phyloP scores from a whole-genome alignment of 352 stramenopile species.

The Phytopythium ostracodes region DNA sequence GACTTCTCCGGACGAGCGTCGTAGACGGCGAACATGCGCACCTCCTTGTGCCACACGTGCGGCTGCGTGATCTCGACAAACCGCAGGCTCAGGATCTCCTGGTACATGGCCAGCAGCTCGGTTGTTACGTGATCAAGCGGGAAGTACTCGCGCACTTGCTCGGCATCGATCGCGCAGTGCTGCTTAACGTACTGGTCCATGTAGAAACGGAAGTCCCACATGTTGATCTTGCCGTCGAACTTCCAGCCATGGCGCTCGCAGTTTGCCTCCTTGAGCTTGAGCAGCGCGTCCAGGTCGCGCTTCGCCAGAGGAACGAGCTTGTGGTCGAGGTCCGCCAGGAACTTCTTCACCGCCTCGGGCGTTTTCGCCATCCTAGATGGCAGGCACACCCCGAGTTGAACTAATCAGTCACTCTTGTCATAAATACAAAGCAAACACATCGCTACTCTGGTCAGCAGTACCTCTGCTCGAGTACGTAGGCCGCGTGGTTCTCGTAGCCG shows the following conservation, averaged over 20 bases:
- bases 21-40: constrained; percentile 85
- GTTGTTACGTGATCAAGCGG: constrained; percentile 82
- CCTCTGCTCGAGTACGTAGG: constrained; percentile 81
- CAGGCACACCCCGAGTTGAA: constrained; percentile 10
- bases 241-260: constrained; percentile 45
- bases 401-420: background rate
- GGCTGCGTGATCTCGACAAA: constrained; percentile 78
- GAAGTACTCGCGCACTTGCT: constrained; percentile 88
- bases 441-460: constrained; percentile 26
- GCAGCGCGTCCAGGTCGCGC: constrained; percentile 63
- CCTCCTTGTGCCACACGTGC: constrained; percentile 87
- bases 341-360: constrained; percentile 57
- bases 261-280: constrained; percentile 71
- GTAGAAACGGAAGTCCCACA: constrained; percentile 91
- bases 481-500: constrained; percentile 81
- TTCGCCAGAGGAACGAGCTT: constrained; percentile 77
- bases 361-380: constrained; percentile 61
- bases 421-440: background rate
- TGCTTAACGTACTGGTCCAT: constrained; percentile 86
- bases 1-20: constrained; percentile 53
- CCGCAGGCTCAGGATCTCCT: constrained; percentile 82
- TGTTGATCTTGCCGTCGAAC: constrained; percentile 87
- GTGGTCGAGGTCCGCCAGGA: constrained; percentile 69
- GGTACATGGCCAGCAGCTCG: constrained; percentile 85
- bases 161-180: constrained; percentile 82